Base-by-base conservation (phyloP, 768 basidiomycete species). In the Leccinum disarticulatum region DNA sequence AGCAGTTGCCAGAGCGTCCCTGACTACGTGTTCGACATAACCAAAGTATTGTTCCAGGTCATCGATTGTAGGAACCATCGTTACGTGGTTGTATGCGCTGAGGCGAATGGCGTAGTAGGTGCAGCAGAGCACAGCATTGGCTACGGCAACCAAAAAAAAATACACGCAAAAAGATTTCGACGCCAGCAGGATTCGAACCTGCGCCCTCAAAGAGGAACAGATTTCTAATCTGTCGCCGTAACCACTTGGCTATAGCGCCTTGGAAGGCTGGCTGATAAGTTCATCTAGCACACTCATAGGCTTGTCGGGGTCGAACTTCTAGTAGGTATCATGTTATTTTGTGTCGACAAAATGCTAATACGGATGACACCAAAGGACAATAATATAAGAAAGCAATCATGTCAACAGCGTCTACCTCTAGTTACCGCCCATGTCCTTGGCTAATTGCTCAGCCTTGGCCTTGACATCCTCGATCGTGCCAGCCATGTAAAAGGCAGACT, bases 401-500 rank as follows among this genome's bases (percentile, higher is more conserved):
- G 38, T 58, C 60, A 49, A 65, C 52, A 52, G 53, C 46, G 17
- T 72, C 62, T 60, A 64, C 36, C 8, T 60, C 71, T 74, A 74
- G 61, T 74, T 74, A 52, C 83, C 74, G 63, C 77, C 83, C 81
- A 95, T 93, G 70, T 98, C 95, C 84, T 96, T 96, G 59, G 94
- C 91, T 67, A 96, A 87, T 76, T 95, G 90, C 78, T 95, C 95
- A 65, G 97, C 97, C 88, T 99, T 99, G 65, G 83, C 77, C 83
- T 96, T 95, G 75, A 91, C 96, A 66, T 98, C 96, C 77, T 95
- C 93, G 70, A 98, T 96, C 68, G 93, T 96, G 67, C 96, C 96
- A 71, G 87, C 79, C 93, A 96, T 98, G 84, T 97, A 98, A 86
- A 98, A 98, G 56, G 96, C 95, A 65, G 90, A 89, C 78, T 99